Evolutionary conservation across 768 basidiomycete genomes (phyloP).

Genomic region (Collybia sordida): DNA sequence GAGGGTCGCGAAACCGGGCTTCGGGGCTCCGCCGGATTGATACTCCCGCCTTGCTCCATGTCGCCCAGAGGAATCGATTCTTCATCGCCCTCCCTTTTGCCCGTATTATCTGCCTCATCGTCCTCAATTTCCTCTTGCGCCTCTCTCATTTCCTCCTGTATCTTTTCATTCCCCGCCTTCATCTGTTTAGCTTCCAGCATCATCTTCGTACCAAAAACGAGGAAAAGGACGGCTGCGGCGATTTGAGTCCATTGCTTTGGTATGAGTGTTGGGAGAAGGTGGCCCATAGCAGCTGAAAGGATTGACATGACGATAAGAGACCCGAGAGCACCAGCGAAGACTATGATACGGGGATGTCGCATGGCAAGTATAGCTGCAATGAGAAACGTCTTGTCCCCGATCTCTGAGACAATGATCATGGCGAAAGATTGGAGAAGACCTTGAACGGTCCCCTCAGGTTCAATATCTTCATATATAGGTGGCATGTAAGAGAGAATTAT

Average conservation of each 20-base stretch:
- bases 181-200: slow-evolving; percentile 80
- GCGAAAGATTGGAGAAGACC: slow-evolving; percentile 77
- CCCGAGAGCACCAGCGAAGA: slow-evolving; percentile 87
- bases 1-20: slow-evolving; percentile 15
- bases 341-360: slow-evolving; percentile 82
- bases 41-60: slow-evolving; percentile 65
- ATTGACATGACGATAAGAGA: slow-evolving; percentile 93
- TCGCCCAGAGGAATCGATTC: slow-evolving; percentile 63
- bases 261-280: slow-evolving; percentile 81
- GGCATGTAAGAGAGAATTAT: slow-evolving; percentile 1
- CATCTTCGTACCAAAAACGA: slow-evolving; percentile 92
- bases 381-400: slow-evolving; percentile 96
- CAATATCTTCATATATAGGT: slow-evolving; percentile 6
- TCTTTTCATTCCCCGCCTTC: slow-evolving; percentile 75
- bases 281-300: slow-evolving; percentile 91
- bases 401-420: slow-evolving; percentile 92
- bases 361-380: slow-evolving; percentile 85
- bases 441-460: slow-evolving; percentile 35
- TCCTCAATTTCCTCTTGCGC: slow-evolving; percentile 94
- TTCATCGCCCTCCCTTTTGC: slow-evolving; percentile 17
- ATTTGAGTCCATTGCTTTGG: slow-evolving; percentile 71
- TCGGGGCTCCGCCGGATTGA: slow-evolving; percentile 9
- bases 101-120: slow-evolving; percentile 60
- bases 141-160: slow-evolving; percentile 93
- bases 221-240: slow-evolving; percentile 78